A percentile compares a stretch with the other conserved stretches of the same genome.
phyloP scores from a whole-genome alignment of 345 rosid species.

The Ceriops zippeliana region DNA sequence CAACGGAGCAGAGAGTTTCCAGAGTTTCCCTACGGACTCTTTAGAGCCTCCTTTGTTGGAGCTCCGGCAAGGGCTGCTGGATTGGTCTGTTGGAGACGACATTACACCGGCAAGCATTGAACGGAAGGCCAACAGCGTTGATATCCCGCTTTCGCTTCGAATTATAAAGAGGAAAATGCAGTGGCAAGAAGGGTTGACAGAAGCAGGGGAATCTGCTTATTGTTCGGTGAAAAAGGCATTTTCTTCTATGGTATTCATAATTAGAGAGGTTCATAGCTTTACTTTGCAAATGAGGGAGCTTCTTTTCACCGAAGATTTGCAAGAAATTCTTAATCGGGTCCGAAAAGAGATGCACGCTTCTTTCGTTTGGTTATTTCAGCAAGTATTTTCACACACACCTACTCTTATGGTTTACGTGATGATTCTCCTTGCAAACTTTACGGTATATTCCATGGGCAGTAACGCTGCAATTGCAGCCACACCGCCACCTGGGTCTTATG shows the following conservation, averaged over 20 bases:
- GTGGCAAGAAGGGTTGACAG: constrained; percentile 62
- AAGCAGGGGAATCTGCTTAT: constrained; percentile 59
- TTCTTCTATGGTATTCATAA: constrained; percentile 91
- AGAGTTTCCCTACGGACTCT: constrained; percentile 12
- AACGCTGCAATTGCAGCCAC: constrained; percentile 51
- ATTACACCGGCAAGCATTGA: constrained; percentile 52
- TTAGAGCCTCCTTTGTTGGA: constrained; percentile 31
- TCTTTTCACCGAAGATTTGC: constrained; percentile 63
- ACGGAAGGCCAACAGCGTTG: constrained; percentile 79
- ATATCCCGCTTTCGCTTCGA: constrained; percentile 75
- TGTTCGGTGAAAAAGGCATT: constrained; percentile 79
- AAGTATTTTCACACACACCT: constrained; percentile 86
- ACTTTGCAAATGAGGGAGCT: constrained; percentile 72
- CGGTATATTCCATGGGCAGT: constrained; percentile 64
- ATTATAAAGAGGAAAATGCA: constrained; percentile 72
- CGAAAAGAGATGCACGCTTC: constrained; percentile 80
- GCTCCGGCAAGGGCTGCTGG: constrained; percentile 28
- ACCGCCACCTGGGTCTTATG: constrained; percentile 30
- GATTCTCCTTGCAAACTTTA: constrained; percentile 82
- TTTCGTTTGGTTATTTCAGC: constrained; percentile 92
- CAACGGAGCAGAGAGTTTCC: constrained; percentile 1
- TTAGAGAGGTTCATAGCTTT: constrained; percentile 72
- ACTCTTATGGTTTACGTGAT: constrained; percentile 88
- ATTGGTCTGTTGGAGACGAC: constrained; percentile 24
- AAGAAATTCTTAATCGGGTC: constrained; percentile 59